Percentiles rank a stretch among this genome's conserved stretches.
Conservation (phyloP, 129 eudicot genomes). For the Pseudognaphalium luteoalbum region DNA sequence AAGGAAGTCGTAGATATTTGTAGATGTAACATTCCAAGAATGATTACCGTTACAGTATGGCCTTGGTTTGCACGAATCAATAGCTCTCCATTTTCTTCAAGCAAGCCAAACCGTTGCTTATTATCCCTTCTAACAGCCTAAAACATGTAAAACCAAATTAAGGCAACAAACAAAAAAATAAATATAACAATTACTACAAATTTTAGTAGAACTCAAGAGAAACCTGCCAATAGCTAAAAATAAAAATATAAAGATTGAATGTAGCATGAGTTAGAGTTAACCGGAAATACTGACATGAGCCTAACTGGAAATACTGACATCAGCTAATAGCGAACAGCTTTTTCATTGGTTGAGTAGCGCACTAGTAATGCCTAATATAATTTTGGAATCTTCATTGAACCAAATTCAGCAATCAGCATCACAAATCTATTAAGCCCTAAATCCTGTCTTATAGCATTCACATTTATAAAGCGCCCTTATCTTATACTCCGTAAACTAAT, state of each 20-base stretch:
- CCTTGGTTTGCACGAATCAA: constrained; percentile 97
- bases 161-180: neutral
- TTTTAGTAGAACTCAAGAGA: neutral
- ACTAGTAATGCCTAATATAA: neutral
- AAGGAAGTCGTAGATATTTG: constrained; percentile 18
- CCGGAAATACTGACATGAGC: neutral
- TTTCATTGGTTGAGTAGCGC: neutral
- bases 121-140: constrained; percentile 89
- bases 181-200: neutral
- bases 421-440: neutral
- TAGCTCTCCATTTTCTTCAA: constrained; percentile 93
- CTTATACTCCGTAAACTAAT: neutral
- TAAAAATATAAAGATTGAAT: neutral
- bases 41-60: constrained; percentile 68
- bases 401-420: neutral
- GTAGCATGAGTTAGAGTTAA: constrained; percentile 6
- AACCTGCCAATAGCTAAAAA: neutral
- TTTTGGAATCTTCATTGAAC: neutral
- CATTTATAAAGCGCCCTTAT: neutral
- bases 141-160: neutral
- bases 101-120: constrained; percentile 82
- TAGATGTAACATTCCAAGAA: neutral
- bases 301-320: neutral
- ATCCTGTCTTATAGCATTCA: neutral
- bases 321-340: neutral